Base-by-base conservation (phyloP, 495 filamentous ascomycete species). In the Lasiosphaeriaceae sp. region DNA sequence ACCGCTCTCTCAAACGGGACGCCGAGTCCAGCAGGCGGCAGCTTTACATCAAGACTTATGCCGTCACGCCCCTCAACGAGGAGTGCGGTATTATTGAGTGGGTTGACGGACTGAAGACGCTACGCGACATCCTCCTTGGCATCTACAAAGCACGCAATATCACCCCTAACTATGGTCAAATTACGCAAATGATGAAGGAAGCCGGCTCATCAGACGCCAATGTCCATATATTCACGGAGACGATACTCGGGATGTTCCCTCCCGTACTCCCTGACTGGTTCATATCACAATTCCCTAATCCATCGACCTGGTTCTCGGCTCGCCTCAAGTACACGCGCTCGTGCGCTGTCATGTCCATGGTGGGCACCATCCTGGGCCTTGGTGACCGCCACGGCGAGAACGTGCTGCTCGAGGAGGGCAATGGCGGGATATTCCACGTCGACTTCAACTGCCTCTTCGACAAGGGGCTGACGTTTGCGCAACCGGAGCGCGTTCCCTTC, bases 371-470 rank as follows among this genome's bases (percentile, higher is more conserved):
- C 56, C 81, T 98, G 12, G 94, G 92, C 16, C 82, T 99, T 3
- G 94, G 94, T 37, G 94, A 99, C 68, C 90, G 94, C n/a, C 94
- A 99, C 71, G 92, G 92, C 53, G 94, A 97, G 73, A 99, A 99
- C 70, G 90, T 99, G 50, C 81, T 96, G 34, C 89, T 97, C 48
- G 92, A 97, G 70, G 90, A 96, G 79, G 86, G 87, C 35, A 95
- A 91, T 58, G 94, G 95, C 46, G 95, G 96, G 53, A 85, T 95
- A 22, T 85, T 97, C 65, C 94, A 99, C 73, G 94, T 99, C 50
- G 94, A 99, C 74, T 99, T 99, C 81, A 99, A 99, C 74, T 99
- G 94, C 73, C 87, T 99, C 20, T 99, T 99, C 71, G 95, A 99
- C 77, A 99, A 97, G 75, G 94, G 95, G 11, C 83, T 93, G 57